phyloP scores from a whole-genome alignment of 495 filamentous ascomycete genomes.

The Aspergillus mulundensis region DNA sequence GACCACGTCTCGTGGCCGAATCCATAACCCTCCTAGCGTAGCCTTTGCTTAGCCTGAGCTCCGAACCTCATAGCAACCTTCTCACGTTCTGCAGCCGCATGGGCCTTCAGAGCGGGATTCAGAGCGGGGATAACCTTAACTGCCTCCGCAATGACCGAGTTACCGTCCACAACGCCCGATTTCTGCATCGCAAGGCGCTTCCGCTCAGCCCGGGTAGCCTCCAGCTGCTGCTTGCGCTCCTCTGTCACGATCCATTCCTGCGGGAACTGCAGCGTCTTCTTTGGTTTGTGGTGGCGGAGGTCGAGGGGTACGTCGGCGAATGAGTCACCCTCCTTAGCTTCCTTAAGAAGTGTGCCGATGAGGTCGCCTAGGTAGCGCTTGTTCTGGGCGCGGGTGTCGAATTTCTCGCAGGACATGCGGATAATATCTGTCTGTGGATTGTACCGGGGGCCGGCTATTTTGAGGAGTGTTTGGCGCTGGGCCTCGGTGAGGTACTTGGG shows the following conservation, averaged over 20 bases:
- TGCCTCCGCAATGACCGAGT: constrained; percentile 32
- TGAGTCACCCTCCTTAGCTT: constrained; percentile 78
- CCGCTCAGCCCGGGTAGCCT: constrained; percentile 50
- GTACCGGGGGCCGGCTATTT: constrained; percentile 83
- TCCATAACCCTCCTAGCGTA: constrained; percentile 19
- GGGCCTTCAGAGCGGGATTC: constrained; percentile 31
- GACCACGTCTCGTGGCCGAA: not conserved
- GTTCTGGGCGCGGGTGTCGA: constrained; percentile 84
- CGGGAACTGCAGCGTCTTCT: constrained; percentile 67
- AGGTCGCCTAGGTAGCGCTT: constrained; percentile 86
- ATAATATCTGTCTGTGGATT: constrained; percentile 81
- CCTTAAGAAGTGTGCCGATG: constrained; percentile 65
- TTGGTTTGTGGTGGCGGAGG: constrained; percentile 77
- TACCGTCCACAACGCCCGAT: constrained; percentile 35
- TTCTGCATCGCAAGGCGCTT: constrained; percentile 23
- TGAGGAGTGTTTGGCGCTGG: constrained; percentile 78
- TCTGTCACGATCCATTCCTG: constrained; percentile 74
- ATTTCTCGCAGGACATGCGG: constrained; percentile 89
- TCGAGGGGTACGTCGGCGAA: constrained; percentile 91
- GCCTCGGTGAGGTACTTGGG: constrained; percentile 52
- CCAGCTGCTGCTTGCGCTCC: constrained; percentile 60
- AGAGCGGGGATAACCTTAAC: constrained; percentile 30
- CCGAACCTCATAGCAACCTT: constrained; percentile 36
- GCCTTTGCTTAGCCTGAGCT: constrained; percentile 25
- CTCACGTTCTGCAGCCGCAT: constrained; percentile 35